Evolutionary conservation across 768 basidiomycete genomes (phyloP).

Genomic region (Russula sp.): DNA sequence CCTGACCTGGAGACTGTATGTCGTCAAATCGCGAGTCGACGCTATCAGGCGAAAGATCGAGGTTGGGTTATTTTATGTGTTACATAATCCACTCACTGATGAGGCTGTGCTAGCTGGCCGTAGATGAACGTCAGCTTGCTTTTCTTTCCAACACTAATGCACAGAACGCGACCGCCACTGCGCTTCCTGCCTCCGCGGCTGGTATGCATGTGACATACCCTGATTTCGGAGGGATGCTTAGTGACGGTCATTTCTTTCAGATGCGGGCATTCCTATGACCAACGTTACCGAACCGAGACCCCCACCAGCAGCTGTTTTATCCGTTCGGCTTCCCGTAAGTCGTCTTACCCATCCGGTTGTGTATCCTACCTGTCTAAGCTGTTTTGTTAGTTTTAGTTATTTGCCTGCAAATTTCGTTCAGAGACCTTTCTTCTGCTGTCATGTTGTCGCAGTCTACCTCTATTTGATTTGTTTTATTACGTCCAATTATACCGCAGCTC

Average conservation of each 20-base stretch:
- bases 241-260: not conserved
- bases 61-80: not conserved
- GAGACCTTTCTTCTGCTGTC: not conserved
- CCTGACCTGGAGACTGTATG: slow-evolving; percentile 8
- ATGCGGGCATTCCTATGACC: not conserved
- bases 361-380: no score
- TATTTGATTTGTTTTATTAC: not conserved
- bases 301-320: not conserved
- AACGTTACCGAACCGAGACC: not conserved
- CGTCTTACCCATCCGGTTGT: no score
- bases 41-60: not conserved
- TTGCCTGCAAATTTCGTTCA: no score
- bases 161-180: not conserved
- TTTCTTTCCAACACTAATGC: not conserved
- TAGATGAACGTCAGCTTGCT: not conserved
- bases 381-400: no score
- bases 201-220: not conserved
- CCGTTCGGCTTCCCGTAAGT: no score
- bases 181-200: not conserved
- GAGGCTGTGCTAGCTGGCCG: not conserved
- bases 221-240: not conserved
- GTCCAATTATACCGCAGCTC: not conserved
- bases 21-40: not conserved
- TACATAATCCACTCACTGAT: no score
- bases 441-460: not conserved